Conservation (phyloP, 2,329 filamentous ascomycete genomes). For the Penicillium sp. region DNA sequence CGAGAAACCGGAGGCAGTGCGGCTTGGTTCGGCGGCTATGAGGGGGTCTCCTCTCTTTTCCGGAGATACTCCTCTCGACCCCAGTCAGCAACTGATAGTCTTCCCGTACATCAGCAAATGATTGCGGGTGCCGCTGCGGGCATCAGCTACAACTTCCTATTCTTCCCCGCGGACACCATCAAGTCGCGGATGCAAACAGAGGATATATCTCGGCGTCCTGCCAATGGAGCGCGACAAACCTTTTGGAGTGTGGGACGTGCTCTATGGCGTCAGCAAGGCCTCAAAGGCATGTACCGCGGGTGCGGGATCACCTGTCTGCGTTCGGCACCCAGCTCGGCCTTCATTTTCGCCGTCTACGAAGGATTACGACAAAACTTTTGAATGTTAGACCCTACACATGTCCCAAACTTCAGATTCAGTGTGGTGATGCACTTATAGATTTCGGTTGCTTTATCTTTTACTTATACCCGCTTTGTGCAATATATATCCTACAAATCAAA, state of each 20-base stretch:
- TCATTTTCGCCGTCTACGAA: conserved; percentile 96
- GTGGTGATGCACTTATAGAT: neutral
- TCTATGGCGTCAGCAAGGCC: conserved; percentile 78
- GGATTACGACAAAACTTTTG: conserved; percentile 70
- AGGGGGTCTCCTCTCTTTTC: conserved; percentile 73
- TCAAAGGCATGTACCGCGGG: conserved; percentile 85
- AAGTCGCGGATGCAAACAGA: conserved; percentile 96
- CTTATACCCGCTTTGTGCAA: neutral
- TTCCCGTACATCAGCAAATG: conserved; percentile 85
- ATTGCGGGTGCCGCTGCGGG: conserved; percentile 83
- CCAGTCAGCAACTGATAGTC: conserved; percentile 45
- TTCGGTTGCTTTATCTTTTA: neutral
- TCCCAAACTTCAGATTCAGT: neutral
- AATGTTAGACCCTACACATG: conserved; percentile 24
- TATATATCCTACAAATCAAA: no score
- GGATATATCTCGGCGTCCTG: conserved; percentile 52
- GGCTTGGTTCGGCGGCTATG: conserved; percentile 93
- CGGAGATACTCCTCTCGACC: conserved; percentile 47
- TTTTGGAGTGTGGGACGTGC: conserved; percentile 72
- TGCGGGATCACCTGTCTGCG: conserved; percentile 90
- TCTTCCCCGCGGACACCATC: conserved; percentile 96
- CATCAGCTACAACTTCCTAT: conserved; percentile 93
- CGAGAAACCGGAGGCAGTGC: conserved; percentile 90
- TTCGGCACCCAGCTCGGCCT: conserved; percentile 91
- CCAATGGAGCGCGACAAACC: conserved; percentile 56